Evolutionary conservation across 2,329 filamentous ascomycete genomes (phyloP), one percentile per base, ranked within the genome.

Genomic region (Phaeoacremonium minimum): DNA sequence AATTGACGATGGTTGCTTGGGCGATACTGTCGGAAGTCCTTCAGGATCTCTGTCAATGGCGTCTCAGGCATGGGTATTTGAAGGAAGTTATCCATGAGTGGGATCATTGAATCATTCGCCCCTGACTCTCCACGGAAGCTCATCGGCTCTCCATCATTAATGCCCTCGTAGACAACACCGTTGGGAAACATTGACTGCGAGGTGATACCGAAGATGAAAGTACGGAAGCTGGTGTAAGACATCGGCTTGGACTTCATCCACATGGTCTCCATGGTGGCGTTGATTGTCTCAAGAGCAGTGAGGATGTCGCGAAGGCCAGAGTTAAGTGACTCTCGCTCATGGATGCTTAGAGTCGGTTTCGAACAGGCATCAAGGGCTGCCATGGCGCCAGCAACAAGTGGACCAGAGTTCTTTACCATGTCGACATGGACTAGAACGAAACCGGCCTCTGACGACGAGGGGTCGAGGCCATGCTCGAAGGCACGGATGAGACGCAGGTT

Each of bases 191-290:
- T 95, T 52, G 80, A 83, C 63, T 96, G 90, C 32, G 79, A 85
- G 2, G 88, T 94, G 62, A 96, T 95, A 50, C 91, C 91, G 55
- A 95, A 95, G 66, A 96, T 96, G 69, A 96, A 96, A 9, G 91
- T 95, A 28, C 90, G 85, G 77, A 95, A 96, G 48, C 78, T 84
- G 41, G 85, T 87, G 66, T 96, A 96, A 47, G 88, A 79, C 14
- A 75, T 73, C 3, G 90, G 90, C 50, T 86, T 85, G 38, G 86
- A 93, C 60, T 89, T 87, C 42, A 74, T 75, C 91, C 90, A 96
- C 91, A 97, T 97, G 16, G 69, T 75, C 57, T 93, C 87, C 87
- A 94, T 94, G 44, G 83, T 81, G 19, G 63, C 66, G 59, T 93
- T 90, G 50, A 94, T 85, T 48, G 77, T 79, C 39, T 67, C 69